Percentiles rank a stretch among this genome's conserved stretches.
These are phyloP conservation scores for Acaromyces ingoldii DNA, from an alignment of 1,284 basidiomycete genomes.

Conservation along the genomic window DNA sequence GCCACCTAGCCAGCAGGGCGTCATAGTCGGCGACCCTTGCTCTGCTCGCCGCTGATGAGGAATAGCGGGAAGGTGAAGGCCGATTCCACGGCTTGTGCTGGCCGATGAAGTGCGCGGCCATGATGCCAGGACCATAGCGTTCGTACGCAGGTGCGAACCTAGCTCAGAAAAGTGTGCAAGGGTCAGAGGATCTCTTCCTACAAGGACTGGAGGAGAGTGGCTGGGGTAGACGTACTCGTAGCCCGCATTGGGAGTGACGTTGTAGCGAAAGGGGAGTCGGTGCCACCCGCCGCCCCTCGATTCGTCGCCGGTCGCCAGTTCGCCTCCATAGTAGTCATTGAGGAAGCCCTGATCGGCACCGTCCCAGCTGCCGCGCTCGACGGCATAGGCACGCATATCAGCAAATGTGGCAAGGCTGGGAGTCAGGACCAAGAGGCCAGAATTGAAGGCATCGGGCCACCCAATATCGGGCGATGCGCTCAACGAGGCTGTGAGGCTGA, in stretches of 20 bases:
- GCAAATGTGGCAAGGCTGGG: conserved; percentile 78
- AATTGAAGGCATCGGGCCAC: conserved; percentile 99
- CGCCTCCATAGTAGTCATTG: conserved; percentile 74
- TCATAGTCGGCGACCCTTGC: conserved; percentile 59
- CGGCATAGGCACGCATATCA: conserved; percentile 65
- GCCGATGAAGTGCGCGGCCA: conserved; percentile 90
- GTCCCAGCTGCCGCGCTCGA: conserved; percentile 81
- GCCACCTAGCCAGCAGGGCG: conserved; percentile 82
- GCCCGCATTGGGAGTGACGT: conserved; percentile 92
- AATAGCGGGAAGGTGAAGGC: not conserved
- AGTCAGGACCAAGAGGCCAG: conserved; percentile 80
- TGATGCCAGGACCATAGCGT: conserved; percentile 81
- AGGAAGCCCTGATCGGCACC: conserved; percentile 93
- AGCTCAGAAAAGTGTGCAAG: not conserved
- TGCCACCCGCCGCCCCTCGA: conserved; percentile 70
- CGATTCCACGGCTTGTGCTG: conserved; percentile 79
- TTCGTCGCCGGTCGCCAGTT: conserved; percentile 52
- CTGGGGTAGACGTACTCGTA: conserved; percentile 69
- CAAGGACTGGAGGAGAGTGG: not conserved
- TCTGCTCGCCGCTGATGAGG: no score
- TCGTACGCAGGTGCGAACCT: conserved; percentile 90
- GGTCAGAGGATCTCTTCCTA: no score
- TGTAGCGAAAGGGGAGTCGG: conserved; percentile 75
- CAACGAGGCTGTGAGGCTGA: conserved; percentile 43
- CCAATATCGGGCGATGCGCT: conserved; percentile 91